Evolutionary conservation across 306 rosid genomes (phyloP).

Genomic region (Prunus padus): DNA sequence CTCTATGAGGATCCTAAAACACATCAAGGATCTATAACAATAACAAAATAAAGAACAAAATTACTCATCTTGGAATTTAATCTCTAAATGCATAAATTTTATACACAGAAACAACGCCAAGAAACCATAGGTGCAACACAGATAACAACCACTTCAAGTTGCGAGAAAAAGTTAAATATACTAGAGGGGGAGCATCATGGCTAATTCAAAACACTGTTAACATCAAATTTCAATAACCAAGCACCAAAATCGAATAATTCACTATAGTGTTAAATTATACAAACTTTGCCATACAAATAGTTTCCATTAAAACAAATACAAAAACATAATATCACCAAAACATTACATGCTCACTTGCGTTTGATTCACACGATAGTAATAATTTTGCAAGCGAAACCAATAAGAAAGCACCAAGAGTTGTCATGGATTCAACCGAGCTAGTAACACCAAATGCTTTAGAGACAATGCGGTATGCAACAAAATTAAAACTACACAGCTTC

Average conservation of each 20-base stretch:
- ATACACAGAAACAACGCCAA: no score
- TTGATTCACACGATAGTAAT: background rate
- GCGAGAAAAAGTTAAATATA: no score
- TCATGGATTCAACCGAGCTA: background rate
- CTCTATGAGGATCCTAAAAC: background rate
- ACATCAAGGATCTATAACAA: background rate
- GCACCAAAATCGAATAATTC: background rate
- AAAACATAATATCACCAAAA: background rate
- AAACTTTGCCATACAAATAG: background rate
- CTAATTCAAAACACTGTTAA: background rate
- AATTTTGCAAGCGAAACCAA: background rate
- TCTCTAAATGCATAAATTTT: no score
- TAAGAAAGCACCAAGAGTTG: background rate
- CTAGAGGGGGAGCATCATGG: background rate
- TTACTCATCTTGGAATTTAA: slow-evolving; percentile 1
- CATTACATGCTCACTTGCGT: background rate
- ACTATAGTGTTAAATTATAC: background rate
- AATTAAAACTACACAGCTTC: slow-evolving; percentile 5
- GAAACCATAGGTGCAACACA: no score
- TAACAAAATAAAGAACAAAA: slow-evolving; percentile 4
- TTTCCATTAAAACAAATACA: background rate
- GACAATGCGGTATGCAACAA: slow-evolving; percentile 3
- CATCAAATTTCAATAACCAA: background rate
- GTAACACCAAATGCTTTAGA: background rate
- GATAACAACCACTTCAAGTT: no score